Percentiles rank a stretch among this genome's conserved stretches.
Conservation (phyloP, 306 rosid species). For the Quercus parvula region DNA sequence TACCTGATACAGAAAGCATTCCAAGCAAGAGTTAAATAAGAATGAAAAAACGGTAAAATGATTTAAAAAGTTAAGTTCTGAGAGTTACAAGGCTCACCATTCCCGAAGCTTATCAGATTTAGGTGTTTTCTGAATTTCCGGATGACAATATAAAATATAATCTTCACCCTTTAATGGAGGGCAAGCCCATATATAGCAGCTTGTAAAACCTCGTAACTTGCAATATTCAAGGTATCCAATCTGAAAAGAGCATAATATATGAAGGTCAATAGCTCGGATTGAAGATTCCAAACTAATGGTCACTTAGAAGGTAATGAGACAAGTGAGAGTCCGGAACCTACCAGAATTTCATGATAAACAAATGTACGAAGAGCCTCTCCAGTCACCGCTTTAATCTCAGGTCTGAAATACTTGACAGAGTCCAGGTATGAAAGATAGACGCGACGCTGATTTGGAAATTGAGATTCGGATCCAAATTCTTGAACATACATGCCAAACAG, state of each 20-base stretch:
- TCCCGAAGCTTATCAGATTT: slow-evolving; percentile 99
- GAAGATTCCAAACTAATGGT: slow-evolving; percentile 8
- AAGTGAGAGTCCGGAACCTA: slow-evolving; percentile 27
- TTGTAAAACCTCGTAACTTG: slow-evolving; percentile 89
- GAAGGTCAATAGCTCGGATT: slow-evolving; percentile 18
- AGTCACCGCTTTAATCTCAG: slow-evolving; percentile 77
- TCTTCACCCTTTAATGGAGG: slow-evolving; percentile 99
- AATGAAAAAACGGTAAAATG: slow-evolving; percentile 11
- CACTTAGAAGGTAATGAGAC: not conserved
- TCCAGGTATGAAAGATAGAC: slow-evolving; percentile 96
- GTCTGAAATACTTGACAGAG: slow-evolving; percentile 97
- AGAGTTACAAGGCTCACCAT: slow-evolving; percentile 57
- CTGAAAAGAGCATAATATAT: slow-evolving; percentile 32
- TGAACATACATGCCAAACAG: slow-evolving; percentile 99
- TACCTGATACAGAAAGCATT: slow-evolving; percentile 57
- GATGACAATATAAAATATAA: slow-evolving; percentile 94
- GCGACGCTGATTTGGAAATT: slow-evolving; percentile 94
- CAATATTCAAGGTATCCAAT: slow-evolving; percentile 98
- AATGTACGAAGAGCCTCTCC: slow-evolving; percentile 97
- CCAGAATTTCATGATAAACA: slow-evolving; percentile 98
- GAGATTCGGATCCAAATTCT: slow-evolving; percentile 93
- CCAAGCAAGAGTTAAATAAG: slow-evolving; percentile 27
- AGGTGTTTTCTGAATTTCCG: slow-evolving; percentile 98
- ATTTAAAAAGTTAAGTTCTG: slow-evolving; percentile 5
- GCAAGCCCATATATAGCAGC: slow-evolving; percentile 99